phyloP scores from a whole-genome alignment of 225 moss, liverwort and hornwort genomes.

The Pseudisothecium myosuroides region DNA sequence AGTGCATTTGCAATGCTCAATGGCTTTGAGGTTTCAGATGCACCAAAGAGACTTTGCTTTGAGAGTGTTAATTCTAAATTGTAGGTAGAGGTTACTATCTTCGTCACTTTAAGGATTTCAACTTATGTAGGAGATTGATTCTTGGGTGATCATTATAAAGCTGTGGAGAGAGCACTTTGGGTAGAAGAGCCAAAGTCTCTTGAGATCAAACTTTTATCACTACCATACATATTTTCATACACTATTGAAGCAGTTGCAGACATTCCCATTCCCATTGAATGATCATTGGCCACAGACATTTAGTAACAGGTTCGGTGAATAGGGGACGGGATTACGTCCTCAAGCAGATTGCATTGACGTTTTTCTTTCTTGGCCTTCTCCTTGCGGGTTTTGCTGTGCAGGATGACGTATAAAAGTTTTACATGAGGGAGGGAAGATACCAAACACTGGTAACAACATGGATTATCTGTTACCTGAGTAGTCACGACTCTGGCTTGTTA shows the following conservation, averaged over 20 bases:
- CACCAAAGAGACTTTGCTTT: background rate
- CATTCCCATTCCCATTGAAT: background rate
- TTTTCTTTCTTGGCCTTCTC: background rate
- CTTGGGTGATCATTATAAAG: too few relatives aligned
- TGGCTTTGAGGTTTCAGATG: background rate
- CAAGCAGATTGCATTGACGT: background rate
- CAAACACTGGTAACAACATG: background rate
- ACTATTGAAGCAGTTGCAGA: background rate
- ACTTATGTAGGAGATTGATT: background rate
- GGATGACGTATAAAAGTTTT: background rate
- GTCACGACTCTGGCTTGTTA: background rate
- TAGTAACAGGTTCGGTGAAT: background rate
- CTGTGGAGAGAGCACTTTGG: background rate
- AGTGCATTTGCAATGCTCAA: background rate
- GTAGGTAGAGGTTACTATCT: background rate
- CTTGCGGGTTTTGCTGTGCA: conserved; percentile 37
- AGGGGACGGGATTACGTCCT: background rate
- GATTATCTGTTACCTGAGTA: background rate
- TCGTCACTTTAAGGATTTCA: background rate
- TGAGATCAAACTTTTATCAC: background rate
- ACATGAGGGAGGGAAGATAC: background rate
- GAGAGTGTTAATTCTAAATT: background rate
- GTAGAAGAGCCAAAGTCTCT: background rate
- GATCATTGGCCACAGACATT: background rate
- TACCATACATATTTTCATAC: background rate